These are phyloP conservation scores for Termitomyces sp. DNA, from an alignment of 768 basidiomycete genomes.

Conservation along the genomic window DNA sequence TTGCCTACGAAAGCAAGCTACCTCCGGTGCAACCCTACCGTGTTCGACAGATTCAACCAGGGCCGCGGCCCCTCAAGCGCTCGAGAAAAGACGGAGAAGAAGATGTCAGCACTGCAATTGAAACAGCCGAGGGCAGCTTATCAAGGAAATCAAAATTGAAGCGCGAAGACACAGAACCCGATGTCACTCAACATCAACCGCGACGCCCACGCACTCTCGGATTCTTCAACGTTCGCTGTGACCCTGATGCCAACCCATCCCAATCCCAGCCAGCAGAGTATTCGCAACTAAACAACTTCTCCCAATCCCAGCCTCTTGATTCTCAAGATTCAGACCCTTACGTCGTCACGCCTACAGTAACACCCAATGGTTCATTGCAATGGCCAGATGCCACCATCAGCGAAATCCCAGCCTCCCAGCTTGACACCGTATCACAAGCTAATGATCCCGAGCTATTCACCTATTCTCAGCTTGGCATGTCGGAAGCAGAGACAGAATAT, in stretches of 20 bases:
- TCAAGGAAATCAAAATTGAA: slow-evolving; percentile 27
- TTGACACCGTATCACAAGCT: slow-evolving; percentile 30
- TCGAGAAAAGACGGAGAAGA: slow-evolving; percentile 24
- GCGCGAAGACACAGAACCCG: slow-evolving; percentile 32
- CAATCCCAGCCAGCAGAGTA: slow-evolving; percentile 6
- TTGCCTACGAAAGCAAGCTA: slow-evolving; percentile 65
- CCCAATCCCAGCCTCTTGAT: slow-evolving; percentile 27
- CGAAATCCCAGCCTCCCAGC: slow-evolving; percentile 33
- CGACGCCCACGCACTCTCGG: slow-evolving; percentile 20
- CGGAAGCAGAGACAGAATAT: slow-evolving; percentile 4
- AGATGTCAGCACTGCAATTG: slow-evolving; percentile 5
- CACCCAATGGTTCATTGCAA: slow-evolving; percentile 53
- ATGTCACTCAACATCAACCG: slow-evolving; percentile 15
- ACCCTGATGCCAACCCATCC: slow-evolving; percentile 4
- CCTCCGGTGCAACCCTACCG: slow-evolving; percentile 56
- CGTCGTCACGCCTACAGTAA: slow-evolving; percentile 50
- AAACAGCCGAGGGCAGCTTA: slow-evolving; percentile 1
- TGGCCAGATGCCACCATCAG: slow-evolving; percentile 31
- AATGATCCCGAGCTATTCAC: slow-evolving; percentile 28
- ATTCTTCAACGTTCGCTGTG: slow-evolving; percentile 21
- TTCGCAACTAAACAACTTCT: slow-evolving; percentile 23
- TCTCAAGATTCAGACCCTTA: slow-evolving; percentile 46
- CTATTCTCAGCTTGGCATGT: slow-evolving; percentile 35
- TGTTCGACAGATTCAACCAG: slow-evolving; percentile 48
- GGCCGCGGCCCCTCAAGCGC: slow-evolving; percentile 28